Evolutionary conservation across 352 stramenopile species (phyloP).

Genomic region (Thalassiosira livingstoniorum): DNA sequence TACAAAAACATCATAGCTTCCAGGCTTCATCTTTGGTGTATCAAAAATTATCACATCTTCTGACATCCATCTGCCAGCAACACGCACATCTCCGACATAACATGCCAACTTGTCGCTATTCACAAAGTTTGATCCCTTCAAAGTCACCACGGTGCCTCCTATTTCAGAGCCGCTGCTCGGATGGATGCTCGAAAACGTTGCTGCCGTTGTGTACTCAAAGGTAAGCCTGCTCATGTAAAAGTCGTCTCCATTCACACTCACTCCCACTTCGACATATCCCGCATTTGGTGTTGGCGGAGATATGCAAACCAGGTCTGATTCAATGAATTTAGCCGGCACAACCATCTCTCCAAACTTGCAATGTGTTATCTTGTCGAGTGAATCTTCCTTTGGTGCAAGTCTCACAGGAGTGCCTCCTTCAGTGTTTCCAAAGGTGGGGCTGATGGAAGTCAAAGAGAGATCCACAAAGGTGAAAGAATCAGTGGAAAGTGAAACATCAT

Average conservation of each 20-base stretch:
- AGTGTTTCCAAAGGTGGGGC: conserved; percentile 65
- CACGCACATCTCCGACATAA: conserved; percentile 56
- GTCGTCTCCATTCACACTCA: conserved; percentile 45
- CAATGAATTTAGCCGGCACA: conserved; percentile 23
- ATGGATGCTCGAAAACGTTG: conserved; percentile 48
- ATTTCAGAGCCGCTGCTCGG: conserved; percentile 53
- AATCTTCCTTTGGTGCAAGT: conserved; percentile 38
- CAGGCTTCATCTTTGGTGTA: conserved; percentile 55
- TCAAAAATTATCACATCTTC: conserved; percentile 53
- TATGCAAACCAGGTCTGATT: conserved; percentile 42
- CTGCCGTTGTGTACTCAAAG: conserved; percentile 53
- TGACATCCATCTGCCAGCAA: conserved; percentile 47
- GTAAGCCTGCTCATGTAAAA: conserved; percentile 42
- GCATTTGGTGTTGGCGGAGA: conserved; percentile 22
- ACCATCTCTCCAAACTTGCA: conserved; percentile 59
- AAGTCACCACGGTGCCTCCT: conserved; percentile 51
- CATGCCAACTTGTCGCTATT: conserved; percentile 52
- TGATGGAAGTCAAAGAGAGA: conserved; percentile 60
- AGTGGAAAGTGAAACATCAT: conserved; percentile 13
- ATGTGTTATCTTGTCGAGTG: conserved; percentile 26
- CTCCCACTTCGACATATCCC: conserved; percentile 38
- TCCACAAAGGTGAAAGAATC: conserved; percentile 47
- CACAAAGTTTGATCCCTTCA: conserved; percentile 63
- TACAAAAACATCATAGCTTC: conserved; percentile 60
- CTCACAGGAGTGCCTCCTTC: conserved; percentile 75